phyloP scores from a whole-genome alignment of 192 early-diverging fungal species.

The Physocladia obscura region DNA sequence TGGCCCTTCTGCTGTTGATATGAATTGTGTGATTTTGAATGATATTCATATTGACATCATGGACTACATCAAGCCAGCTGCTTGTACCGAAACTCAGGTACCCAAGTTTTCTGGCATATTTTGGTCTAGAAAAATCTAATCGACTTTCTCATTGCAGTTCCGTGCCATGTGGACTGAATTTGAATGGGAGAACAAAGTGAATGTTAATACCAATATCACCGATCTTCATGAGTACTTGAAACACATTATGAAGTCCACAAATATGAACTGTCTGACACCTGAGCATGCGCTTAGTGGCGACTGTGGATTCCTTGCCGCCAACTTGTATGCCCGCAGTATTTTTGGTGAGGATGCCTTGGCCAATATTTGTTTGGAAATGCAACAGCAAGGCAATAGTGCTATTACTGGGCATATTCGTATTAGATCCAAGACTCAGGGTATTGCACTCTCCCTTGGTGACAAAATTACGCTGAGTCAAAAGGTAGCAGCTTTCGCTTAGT shows the following conservation, averaged over 20 bases:
- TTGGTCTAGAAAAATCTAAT: slow-evolving; percentile 31
- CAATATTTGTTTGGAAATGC: slow-evolving; percentile 89
- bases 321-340: slow-evolving; percentile 92
- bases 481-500: background rate
- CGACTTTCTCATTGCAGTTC: slow-evolving; percentile 67
- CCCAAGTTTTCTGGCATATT: slow-evolving; percentile 41
- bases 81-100: slow-evolving; percentile 83
- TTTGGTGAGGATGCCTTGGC: slow-evolving; percentile 99
- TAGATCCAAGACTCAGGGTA: slow-evolving; percentile 96
- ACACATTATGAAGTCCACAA: slow-evolving; percentile 93
- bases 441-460: slow-evolving; percentile 88
- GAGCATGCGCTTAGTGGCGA: slow-evolving; percentile 87
- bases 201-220: slow-evolving; percentile 90
- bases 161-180: slow-evolving; percentile 98
- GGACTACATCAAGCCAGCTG: slow-evolving; percentile 96
- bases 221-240: slow-evolving; percentile 85
- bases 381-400: slow-evolving; percentile 49
- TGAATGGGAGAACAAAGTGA: slow-evolving; percentile 99
- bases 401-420: slow-evolving; percentile 97
- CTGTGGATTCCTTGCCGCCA: slow-evolving; percentile 96
- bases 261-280: slow-evolving; percentile 98
- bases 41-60: slow-evolving; percentile 99
- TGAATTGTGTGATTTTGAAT: slow-evolving; percentile 91
- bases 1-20: slow-evolving; percentile 85
- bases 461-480: slow-evolving; percentile 40